These are phyloP conservation scores for Phytophthora megakarya DNA, from an alignment of 352 stramenopile species.

Conservation along the genomic window DNA sequence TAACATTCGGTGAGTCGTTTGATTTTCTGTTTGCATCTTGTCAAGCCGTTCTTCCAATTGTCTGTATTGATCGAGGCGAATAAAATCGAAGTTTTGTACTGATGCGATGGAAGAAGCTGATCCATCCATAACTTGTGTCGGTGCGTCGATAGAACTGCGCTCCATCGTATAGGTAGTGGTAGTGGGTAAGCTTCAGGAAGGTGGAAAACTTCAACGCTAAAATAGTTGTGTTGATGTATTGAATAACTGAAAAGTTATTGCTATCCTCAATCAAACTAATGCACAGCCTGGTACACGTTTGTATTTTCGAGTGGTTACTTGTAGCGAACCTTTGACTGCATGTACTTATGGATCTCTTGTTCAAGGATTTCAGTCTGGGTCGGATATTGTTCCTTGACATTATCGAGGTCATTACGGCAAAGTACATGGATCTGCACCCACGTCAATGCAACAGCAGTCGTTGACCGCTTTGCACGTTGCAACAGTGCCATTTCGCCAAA, in stretches of 20 bases:
- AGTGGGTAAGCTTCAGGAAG: neutral
- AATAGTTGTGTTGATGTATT: neutral
- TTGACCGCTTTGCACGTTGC: constrained; percentile 65
- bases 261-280: too few species aligned
- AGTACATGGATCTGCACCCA: constrained; percentile 81
- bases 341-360: constrained; percentile 75
- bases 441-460: constrained; percentile 67
- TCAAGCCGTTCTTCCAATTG: constrained; percentile 14
- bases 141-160: neutral
- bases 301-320: constrained; percentile 29
- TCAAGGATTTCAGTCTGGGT: constrained; percentile 62
- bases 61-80: constrained; percentile 1
- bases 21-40: constrained; percentile 15
- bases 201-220: neutral
- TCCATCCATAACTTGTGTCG: constrained; percentile 1
- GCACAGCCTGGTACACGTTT: too few species aligned
- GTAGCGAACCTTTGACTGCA: constrained; percentile 65
- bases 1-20: constrained; percentile 8
- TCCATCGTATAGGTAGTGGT: constrained; percentile 2
- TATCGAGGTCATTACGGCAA: constrained; percentile 59
- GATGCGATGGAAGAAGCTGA: neutral
- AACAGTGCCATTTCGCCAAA: constrained; percentile 80
- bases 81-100: constrained; percentile 3
- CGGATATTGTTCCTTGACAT: constrained; percentile 66
- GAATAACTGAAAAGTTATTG: too few species aligned